Evolutionary conservation across 805 yeast species (phyloP), one percentile per base, ranked within the genome.

Genomic region (Ogataea ganodermae): DNA sequence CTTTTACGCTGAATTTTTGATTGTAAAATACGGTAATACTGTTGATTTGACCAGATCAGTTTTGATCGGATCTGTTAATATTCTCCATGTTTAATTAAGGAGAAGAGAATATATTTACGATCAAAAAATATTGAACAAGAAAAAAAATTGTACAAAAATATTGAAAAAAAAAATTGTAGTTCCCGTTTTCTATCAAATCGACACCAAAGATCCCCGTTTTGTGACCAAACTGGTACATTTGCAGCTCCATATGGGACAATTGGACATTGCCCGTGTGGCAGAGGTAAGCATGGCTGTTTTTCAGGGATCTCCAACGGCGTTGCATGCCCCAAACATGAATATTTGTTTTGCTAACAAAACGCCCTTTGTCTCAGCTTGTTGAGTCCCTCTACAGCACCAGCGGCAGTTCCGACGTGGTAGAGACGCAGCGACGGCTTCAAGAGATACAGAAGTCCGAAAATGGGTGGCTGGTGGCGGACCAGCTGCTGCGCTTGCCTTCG

Each of bases 381-480:
- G 75, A 78, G 38, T 53, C 63, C 2, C 63, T 80, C 6, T 80
- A 79, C 52, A 36, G 56, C n/a, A 58, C 73, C 8, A 63, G 60
- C 31, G 70, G 70, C 50, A 69, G 78, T 0, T 39, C 55, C 0
- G 62, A 62, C 42, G 74, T 83, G 12, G 46, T 63, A 7, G 50
- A 63, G 3, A 67, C 75, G 10, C 96, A 89, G 56, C 60, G 67
- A 13, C 67, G 71, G 37, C 73, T 89, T 6, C 92, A 85, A 55
- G 55, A 50, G 3, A 58, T 81, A 5, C 96, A 89, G 60, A 74
- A 70, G 55, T 77, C 84, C 0, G 63, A 68, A 0, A 58, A 74
- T 41, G 92, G 89, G 1, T 73, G 81, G 68, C 52, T 55, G 2
- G 59, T 89, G 20, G 96, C 91, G 0, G 72, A 75, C 28, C 55